These are phyloP conservation scores for Petasospora rhodanensis DNA, from an alignment of 1,139 yeast species.

Conservation along the genomic window DNA sequence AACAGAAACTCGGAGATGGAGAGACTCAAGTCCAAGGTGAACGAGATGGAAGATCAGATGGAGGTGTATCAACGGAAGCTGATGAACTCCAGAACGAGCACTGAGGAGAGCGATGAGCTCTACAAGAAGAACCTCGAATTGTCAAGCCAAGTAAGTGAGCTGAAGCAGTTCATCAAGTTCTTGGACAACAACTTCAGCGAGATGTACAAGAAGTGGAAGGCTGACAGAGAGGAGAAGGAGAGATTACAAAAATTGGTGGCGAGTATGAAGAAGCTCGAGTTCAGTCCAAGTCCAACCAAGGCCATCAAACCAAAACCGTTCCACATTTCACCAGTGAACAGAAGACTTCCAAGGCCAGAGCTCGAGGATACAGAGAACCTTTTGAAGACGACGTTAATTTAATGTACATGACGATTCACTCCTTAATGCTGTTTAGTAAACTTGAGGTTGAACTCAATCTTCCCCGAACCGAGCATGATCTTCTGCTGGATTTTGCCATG, in stretches of 20 bases:
- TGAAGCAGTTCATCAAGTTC: constrained; percentile 18
- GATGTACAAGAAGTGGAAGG: constrained; percentile 15
- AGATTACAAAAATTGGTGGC: constrained; percentile 7
- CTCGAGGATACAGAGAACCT: constrained; percentile 11
- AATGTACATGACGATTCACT: too few species aligned
- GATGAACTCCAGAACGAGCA: neutral
- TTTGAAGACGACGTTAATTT: too few species aligned
- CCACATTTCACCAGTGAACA: too few species aligned
- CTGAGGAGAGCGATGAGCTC: constrained; percentile 6
- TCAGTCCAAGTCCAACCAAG: constrained; percentile 1
- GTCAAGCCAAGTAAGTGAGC: constrained; percentile 9
- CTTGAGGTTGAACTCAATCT: constrained; percentile 11
- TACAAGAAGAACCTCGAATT: constrained; percentile 8
- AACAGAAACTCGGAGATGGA: neutral
- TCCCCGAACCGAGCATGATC: constrained; percentile 46
- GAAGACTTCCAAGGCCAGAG: too few species aligned
- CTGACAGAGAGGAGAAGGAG: constrained; percentile 14
- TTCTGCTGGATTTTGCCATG: constrained; percentile 46
- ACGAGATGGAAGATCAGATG: constrained; percentile 10
- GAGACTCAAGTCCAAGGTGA: constrained; percentile 7
- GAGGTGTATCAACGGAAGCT: constrained; percentile 5
- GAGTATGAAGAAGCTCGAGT: constrained; percentile 2
- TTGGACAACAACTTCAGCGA: constrained; percentile 20
- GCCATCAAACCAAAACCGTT: neutral
- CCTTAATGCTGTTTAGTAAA: too few species aligned